These are phyloP conservation scores for Phytophthora constricta DNA, from an alignment of 352 stramenopile species.

Conservation along the genomic window DNA sequence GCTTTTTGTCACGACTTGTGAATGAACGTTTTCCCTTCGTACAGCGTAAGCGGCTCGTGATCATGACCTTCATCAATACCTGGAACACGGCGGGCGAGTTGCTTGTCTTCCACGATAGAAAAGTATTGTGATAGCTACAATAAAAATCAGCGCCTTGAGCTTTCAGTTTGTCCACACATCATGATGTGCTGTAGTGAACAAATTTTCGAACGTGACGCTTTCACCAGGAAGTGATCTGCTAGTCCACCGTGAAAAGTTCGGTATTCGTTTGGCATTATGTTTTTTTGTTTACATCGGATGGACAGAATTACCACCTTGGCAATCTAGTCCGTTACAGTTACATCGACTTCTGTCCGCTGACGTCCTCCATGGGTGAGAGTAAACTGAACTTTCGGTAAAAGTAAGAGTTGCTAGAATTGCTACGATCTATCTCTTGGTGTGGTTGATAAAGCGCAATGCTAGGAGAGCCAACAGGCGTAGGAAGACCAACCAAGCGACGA, in stretches of 20 bases:
- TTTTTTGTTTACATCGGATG: background rate
- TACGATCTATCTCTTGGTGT: slow-evolving; percentile 39
- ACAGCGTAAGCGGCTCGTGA: slow-evolving; percentile 82
- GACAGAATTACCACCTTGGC: background rate
- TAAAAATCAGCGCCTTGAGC: slow-evolving; percentile 65
- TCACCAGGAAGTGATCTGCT: slow-evolving; percentile 36
- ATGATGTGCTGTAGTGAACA: slow-evolving; percentile 40
- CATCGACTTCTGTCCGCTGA: no score
- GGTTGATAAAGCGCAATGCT: slow-evolving; percentile 29
- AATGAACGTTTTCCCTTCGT: slow-evolving; percentile 71
- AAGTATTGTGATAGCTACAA: slow-evolving; percentile 82
- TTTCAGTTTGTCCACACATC: slow-evolving; percentile 60
- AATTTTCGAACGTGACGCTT: slow-evolving; percentile 47
- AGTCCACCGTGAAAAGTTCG: no score
- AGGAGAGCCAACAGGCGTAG: slow-evolving; percentile 25
- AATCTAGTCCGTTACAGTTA: no score
- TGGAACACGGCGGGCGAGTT: slow-evolving; percentile 52
- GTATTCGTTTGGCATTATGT: background rate
- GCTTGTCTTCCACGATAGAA: slow-evolving; percentile 66
- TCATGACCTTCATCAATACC: slow-evolving; percentile 87
- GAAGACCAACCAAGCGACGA: background rate
- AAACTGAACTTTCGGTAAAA: no score
- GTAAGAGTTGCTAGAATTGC: no score
- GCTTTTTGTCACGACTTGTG: slow-evolving; percentile 87
- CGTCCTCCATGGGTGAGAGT: background rate